phyloP scores from a whole-genome alignment of 768 basidiomycete genomes.

The Leccinum longicurvipes region DNA sequence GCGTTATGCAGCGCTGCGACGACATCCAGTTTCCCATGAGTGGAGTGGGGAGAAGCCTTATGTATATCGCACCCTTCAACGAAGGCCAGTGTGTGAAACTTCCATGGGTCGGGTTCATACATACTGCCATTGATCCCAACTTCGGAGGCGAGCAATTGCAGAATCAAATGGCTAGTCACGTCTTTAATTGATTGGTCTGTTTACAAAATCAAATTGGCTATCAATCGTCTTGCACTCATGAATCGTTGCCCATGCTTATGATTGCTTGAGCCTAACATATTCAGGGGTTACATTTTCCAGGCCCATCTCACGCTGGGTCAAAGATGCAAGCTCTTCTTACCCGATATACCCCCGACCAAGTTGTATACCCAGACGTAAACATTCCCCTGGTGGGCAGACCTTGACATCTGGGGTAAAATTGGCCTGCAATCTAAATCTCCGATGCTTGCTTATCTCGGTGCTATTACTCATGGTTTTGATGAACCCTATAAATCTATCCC shows the following conservation, averaged over 20 bases:
- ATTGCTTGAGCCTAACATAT: neutral
- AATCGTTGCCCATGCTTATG: slow-evolving; percentile 5
- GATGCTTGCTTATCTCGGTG: slow-evolving; percentile 16
- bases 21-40: neutral
- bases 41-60: neutral
- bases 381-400: slow-evolving; percentile 7
- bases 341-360: no score
- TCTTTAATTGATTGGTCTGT: slow-evolving; percentile 3
- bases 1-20: neutral
- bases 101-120: neutral
- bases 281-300: neutral
- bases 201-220: slow-evolving; percentile 8
- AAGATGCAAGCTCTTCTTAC: no score
- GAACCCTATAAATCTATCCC: slow-evolving; percentile 3
- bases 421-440: neutral
- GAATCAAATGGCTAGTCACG: neutral
- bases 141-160: neutral
- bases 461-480: slow-evolving; percentile 8
- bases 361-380: slow-evolving; percentile 1
- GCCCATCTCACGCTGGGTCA: no score
- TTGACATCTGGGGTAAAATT: slow-evolving; percentile 16
- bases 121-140: neutral
- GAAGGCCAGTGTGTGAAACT: neutral
- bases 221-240: slow-evolving; percentile 6
- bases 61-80: neutral